phyloP scores from a whole-genome alignment of 2,329 filamentous ascomycete genomes.

The Penicillium verrucosum region DNA sequence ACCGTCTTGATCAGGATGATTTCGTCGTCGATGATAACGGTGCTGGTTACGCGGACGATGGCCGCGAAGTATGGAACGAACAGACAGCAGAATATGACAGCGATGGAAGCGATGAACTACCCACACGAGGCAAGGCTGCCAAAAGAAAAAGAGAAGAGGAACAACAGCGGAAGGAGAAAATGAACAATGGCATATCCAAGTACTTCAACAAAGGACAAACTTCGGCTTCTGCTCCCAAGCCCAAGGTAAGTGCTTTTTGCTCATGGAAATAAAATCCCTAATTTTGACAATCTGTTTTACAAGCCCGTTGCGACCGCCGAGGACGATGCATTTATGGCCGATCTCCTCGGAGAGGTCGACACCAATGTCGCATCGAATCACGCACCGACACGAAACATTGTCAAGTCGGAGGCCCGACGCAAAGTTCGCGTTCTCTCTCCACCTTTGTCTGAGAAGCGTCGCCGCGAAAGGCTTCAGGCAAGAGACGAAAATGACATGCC shows the following conservation, averaged over 20 bases:
- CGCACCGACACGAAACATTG: conserved; percentile 56
- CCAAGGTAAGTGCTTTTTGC: conserved; percentile 61
- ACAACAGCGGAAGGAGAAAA: conserved; percentile 76
- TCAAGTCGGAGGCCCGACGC: conserved; percentile 72
- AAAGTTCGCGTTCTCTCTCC: conserved; percentile 80
- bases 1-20: conserved; percentile 86
- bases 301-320: conserved; percentile 73
- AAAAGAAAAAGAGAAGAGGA: conserved; percentile 89
- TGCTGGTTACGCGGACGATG: conserved; percentile 93
- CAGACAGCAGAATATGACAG: conserved; percentile 54
- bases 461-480: conserved; percentile 52
- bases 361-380: conserved; percentile 63
- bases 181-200: conserved; percentile 87
- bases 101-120: conserved; percentile 69
- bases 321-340: conserved; percentile 81
- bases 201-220: conserved; percentile 79
- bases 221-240: conserved; percentile 61
- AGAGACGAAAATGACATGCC: conserved; percentile 45
- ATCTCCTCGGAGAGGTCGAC: conserved; percentile 84
- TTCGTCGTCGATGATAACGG: conserved; percentile 99
- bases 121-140: conserved; percentile 58
- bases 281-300: conserved; percentile 36
- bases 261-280: background rate
- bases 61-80: conserved; percentile 86
- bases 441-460: conserved; percentile 55